Percentiles rank a stretch among this genome's conserved stretches.
Conservation (phyloP, 768 basidiomycete genomes). For the Cyclocybe aegerita region DNA sequence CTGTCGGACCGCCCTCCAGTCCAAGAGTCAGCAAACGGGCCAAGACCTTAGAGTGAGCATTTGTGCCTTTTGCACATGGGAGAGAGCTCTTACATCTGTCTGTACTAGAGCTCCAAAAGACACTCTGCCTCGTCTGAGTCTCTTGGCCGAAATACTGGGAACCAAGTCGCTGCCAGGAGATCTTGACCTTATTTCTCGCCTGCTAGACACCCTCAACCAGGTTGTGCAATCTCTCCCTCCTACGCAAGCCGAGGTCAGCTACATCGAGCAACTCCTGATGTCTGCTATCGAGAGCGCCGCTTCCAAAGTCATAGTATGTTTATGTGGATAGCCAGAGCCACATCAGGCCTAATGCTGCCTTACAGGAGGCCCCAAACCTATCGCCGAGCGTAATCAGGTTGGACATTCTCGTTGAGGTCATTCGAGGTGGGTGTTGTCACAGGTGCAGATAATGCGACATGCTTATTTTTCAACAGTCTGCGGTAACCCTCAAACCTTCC, state of each 20-base stretch:
- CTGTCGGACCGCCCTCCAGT: conserved; percentile 34
- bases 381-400: conserved; percentile 64
- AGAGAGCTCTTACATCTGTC: background rate
- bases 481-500: conserved; percentile 91
- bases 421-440: conserved; percentile 56
- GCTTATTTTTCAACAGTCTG: conserved; percentile 51
- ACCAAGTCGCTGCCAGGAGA: conserved; percentile 67
- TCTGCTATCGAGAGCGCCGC: conserved; percentile 73
- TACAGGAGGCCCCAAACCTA: conserved; percentile 52
- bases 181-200: conserved; percentile 63
- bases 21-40: conserved; percentile 64
- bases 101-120: conserved; percentile 31
- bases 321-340: background rate
- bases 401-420: conserved; percentile 85
- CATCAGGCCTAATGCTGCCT: background rate
- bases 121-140: conserved; percentile 45
- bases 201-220: conserved; percentile 72
- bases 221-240: conserved; percentile 57
- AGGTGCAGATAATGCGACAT: background rate
- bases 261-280: conserved; percentile 82
- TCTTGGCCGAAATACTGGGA: conserved; percentile 71
- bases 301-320: conserved; percentile 51
- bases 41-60: conserved; percentile 55
- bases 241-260: conserved; percentile 65
- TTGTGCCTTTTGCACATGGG: background rate